Evolutionary conservation across 139 green algal genomes (phyloP), one percentile per base, ranked within the genome.

Genomic region (Micractinium sp.): DNA sequence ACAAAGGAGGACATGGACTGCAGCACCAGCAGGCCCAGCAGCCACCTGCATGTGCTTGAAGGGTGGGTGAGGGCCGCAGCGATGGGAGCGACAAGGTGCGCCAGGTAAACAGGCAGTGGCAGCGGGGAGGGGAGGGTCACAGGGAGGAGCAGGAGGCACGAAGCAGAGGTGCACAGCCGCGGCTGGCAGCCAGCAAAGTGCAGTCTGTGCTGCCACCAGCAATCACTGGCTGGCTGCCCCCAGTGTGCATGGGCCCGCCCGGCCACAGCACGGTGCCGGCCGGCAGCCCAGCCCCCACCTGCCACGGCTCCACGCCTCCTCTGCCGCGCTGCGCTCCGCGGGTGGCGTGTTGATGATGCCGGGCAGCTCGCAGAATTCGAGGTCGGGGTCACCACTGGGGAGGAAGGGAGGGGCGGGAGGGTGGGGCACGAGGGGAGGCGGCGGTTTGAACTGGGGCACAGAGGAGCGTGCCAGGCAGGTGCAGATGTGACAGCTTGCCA

Each of bases 21-120:
- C 77, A 98, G 84, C 36, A 98, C 93, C 29, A 99, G 91, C 39
- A 99, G 93, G 13, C 95, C 96, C 79, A 98, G 81, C 80, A 99
- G 92, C 96, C 96, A 99, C 29, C 77, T 63, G 29, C 76, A 29
- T n/a, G n/a, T n/a, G n/a, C n/a, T n/a, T n/a, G 47, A 5, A 56
- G 47, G 47, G 9, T 5, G 47, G 47, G 47, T 5, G 47, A 56
- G 47, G 47, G 47, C n/a, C n/a, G n/a, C n/a, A n/a, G n/a, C n/a
- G n/a, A n/a, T n/a, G n/a, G n/a, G n/a, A n/a, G n/a, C n/a, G n/a
- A n/a, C n/a, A n/a, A n/a, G n/a, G n/a, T n/a, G n/a, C n/a, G n/a
- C n/a, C n/a, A n/a, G n/a, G n/a, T n/a, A n/a, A n/a, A n/a, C 63
- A 23, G 22, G 63, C 63, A 71, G 7, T 23, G 5, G 47, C 47